These are phyloP conservation scores for Trichoderma virens DNA, from an alignment of 495 filamentous ascomycete species.

Conservation along the genomic window DNA sequence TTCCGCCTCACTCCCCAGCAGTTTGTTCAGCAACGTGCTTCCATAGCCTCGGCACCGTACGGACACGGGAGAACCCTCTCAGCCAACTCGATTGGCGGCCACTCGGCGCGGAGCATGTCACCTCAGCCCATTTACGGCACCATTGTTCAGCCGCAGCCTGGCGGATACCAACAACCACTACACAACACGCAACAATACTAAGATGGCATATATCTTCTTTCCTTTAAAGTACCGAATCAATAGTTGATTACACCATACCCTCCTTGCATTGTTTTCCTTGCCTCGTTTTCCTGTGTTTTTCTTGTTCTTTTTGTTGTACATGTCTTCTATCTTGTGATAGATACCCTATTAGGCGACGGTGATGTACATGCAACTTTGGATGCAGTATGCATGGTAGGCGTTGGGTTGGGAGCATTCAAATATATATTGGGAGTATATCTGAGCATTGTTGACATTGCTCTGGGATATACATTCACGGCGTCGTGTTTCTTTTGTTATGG, in stretches of 20 bases:
- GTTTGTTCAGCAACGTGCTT: slow-evolving; percentile 78
- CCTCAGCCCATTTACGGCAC: slow-evolving; percentile 30
- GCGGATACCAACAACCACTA: not conserved
- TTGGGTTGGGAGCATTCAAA: not conserved
- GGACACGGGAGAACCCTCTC: slow-evolving; percentile 54
- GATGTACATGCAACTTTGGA: slow-evolving; percentile 8
- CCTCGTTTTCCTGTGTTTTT: slow-evolving; percentile 1
- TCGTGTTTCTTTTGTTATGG: not conserved
- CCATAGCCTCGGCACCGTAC: slow-evolving; percentile 40
- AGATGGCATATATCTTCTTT: slow-evolving; percentile 15
- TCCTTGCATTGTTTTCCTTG: not conserved
- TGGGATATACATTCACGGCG: not conserved
- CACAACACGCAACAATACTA: slow-evolving; percentile 15
- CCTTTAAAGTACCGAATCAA: not conserved
- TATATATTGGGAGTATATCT: not conserved
- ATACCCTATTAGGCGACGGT: not conserved
- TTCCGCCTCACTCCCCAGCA: slow-evolving; percentile 54
- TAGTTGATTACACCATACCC: not conserved
- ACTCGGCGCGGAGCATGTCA: slow-evolving; percentile 31
- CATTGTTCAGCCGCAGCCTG: too few species aligned
- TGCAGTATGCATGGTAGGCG: slow-evolving; percentile 4
- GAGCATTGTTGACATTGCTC: not conserved
- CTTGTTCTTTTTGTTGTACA: not conserved
- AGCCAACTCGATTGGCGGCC: slow-evolving; percentile 34
- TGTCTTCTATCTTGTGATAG: slow-evolving; percentile 5